Base-by-base conservation (phyloP, 1,284 basidiomycete genomes). In the Bothia castanella region DNA sequence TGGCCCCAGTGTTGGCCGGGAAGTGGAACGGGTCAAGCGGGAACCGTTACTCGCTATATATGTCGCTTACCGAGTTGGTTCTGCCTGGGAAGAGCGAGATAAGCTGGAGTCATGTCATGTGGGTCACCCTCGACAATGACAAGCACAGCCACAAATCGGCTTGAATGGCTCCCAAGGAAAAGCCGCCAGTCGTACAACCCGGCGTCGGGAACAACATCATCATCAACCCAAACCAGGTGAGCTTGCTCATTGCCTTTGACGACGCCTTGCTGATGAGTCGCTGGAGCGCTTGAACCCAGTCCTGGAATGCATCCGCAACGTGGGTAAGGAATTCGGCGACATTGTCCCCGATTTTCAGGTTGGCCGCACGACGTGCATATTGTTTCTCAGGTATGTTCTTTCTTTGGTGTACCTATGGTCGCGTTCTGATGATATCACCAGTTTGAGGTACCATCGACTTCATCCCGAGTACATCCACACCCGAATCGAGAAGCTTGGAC, bases 391-490 rank as follows among this genome's bases (percentile, higher is more conserved):
- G 92, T 89, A 52, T 39, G 73, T 34, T 2, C 34, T 30, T 30
- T 40, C 31, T 29, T 8, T 23, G 19, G 21, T 4, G 16, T 27
- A 10, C 20, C 14, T 9, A 8, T 13, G 23, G 17, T 32, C 23
- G 5, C 30, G 27, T 40, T 45, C 47, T 53, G 16, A 63, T 8
- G 1, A n/a, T n/a, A 3, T 10, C 5, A 10, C 20, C 29, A 98
- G 95, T 64, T 70, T 99, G 53, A 89, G 87, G 59, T 99, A 99
- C 61, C 95, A 99, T 63, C 88, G 95, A 23, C 77, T 99, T 16
- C 97, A 99, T 68, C 97, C 97, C 5, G 97, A 99, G 69, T 99
- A 99, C 66, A 87, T 99, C 53, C 89, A 94, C 64, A 79, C 80
- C 39, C 85, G 97, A 4, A 94, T 99, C 52, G 85, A 92, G 61